Conservation (phyloP, 2,329 filamentous ascomycete genomes). For the Grosmannia huntii region DNA sequence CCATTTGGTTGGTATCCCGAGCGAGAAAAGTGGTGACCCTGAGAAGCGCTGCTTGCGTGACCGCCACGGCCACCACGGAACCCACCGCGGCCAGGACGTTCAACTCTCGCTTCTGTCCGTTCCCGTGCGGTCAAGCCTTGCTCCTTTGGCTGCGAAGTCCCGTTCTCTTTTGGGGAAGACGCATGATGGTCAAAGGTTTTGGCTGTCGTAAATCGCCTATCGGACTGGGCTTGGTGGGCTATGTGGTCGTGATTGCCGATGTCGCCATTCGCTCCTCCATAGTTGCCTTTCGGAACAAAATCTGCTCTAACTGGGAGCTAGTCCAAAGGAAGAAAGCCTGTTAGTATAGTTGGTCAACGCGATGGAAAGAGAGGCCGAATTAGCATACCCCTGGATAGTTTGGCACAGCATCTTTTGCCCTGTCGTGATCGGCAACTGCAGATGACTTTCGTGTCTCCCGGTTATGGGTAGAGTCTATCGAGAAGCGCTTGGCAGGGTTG, state of each 20-base stretch:
- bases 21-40: constrained; percentile 19
- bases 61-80: constrained; percentile 32
- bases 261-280: background rate
- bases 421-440: constrained; percentile 21
- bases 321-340: background rate
- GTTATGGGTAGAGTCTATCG: constrained; percentile 25
- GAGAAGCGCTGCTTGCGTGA: constrained; percentile 22
- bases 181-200: background rate
- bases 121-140: constrained; percentile 20
- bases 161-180: background rate
- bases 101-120: constrained; percentile 23
- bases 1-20: constrained; percentile 24
- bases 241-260: background rate
- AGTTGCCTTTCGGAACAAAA: background rate
- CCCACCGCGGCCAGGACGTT: constrained; percentile 26
- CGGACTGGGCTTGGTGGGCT: background rate
- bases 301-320: background rate
- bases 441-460: constrained; percentile 35
- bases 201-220: constrained; percentile 4
- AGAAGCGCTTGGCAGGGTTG: constrained; percentile 28
- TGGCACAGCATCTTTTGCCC: constrained; percentile 25
- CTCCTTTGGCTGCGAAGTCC: constrained; percentile 9
- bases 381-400: constrained; percentile 26
- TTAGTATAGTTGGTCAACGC: background rate
- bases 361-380: background rate